Percentiles rank a stretch among this genome's conserved stretches.
Evolutionary conservation across 371 early-diverging fungal genomes (phyloP).

Genomic region (Nematocida sp.): DNA sequence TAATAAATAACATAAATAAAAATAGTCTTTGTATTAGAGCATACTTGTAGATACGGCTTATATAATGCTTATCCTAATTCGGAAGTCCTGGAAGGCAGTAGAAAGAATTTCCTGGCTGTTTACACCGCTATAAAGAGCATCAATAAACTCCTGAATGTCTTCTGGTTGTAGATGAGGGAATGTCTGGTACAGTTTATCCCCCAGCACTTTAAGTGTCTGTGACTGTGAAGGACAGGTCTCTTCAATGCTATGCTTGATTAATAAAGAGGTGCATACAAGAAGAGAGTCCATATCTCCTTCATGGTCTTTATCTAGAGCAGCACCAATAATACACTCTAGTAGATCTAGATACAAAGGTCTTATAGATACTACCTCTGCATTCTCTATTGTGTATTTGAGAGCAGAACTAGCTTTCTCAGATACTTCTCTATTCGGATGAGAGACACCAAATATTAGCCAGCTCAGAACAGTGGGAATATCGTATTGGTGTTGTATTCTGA

Average conservation of each 20-base stretch:
- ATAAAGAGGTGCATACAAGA: not conserved
- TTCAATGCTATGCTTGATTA: constrained; percentile 31
- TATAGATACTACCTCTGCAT: not conserved
- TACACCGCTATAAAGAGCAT: constrained; percentile 1
- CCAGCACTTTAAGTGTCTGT: constrained; percentile 24
- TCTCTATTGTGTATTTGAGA: constrained; percentile 4
- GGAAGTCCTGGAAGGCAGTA: constrained; percentile 32
- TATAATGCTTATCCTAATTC: constrained; percentile 34
- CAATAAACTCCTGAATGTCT: constrained; percentile 39
- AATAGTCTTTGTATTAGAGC: not conserved
- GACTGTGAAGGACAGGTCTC: constrained; percentile 20
- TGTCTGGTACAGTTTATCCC: constrained; percentile 17
- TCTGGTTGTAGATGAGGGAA: constrained; percentile 27
- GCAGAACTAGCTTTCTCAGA: constrained; percentile 30
- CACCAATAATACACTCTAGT: constrained; percentile 42
- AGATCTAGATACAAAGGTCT: constrained; percentile 8
- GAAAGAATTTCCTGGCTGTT: constrained; percentile 27
- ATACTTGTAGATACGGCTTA: not conserved
- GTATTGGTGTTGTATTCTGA: not conserved
- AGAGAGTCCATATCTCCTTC: constrained; percentile 30
- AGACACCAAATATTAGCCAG: constrained; percentile 38
- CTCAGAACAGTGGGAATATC: constrained; percentile 1
- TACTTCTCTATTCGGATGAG: constrained; percentile 35
- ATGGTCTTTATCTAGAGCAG: constrained; percentile 44
- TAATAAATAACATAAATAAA: too few relatives aligned